Evolutionary conservation across 73 alveolate genomes (phyloP).

Genomic region (Chromera velia): DNA sequence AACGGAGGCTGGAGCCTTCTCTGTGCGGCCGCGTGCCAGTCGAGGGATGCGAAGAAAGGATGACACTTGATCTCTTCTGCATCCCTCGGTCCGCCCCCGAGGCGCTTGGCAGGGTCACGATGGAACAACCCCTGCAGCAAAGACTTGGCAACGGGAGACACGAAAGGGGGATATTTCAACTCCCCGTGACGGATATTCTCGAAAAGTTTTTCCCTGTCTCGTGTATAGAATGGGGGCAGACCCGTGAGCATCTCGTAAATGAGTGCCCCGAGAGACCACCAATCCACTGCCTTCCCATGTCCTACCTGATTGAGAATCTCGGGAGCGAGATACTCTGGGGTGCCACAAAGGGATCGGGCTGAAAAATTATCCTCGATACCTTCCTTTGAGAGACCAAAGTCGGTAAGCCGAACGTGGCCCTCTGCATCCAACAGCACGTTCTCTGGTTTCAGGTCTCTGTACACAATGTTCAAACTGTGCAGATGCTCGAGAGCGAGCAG

Average conservation of each 20-base stretch:
- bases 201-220: constrained; percentile 76
- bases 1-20: constrained; percentile 55
- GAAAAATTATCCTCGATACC: constrained; percentile 57
- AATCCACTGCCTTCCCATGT: constrained; percentile 84
- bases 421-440: constrained; percentile 55
- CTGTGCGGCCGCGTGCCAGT: constrained; percentile 51
- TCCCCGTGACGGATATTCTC: constrained; percentile 60
- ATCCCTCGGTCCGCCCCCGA: constrained; percentile 36
- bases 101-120: constrained; percentile 38
- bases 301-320: constrained; percentile 79
- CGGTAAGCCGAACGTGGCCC: constrained; percentile 82
- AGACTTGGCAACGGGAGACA: constrained; percentile 43
- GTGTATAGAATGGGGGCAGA: constrained; percentile 84
- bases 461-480: constrained; percentile 67
- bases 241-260: constrained; percentile 87
- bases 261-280: constrained; percentile 75
- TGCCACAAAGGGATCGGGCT: constrained; percentile 82
- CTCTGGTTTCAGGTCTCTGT: constrained; percentile 73
- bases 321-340: constrained; percentile 95
- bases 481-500: constrained; percentile 75
- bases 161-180: constrained; percentile 25
- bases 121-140: constrained; percentile 41
- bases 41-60: constrained; percentile 49
- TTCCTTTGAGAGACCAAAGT: constrained; percentile 84
- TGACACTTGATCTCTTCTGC: constrained; percentile 50